A percentile compares a stretch with the other conserved stretches of the same genome.
These are phyloP conservation scores for Spathaspora passalidarum DNA, from an alignment of 805 yeast species.

Conservation along the genomic window DNA sequence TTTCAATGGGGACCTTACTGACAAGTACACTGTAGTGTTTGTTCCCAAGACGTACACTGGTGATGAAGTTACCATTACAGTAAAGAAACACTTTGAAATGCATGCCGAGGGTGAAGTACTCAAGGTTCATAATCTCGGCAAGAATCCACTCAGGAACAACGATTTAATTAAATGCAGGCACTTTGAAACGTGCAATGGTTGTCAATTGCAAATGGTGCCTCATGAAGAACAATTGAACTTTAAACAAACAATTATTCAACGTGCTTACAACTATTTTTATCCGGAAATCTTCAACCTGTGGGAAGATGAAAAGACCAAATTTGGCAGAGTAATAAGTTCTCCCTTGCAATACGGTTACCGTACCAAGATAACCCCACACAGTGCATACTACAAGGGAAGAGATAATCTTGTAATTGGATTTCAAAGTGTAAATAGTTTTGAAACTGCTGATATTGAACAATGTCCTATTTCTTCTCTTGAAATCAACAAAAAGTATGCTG, in stretches of 20 bases:
- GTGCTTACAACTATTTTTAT: conserved; percentile 33
- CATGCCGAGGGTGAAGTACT: conserved; percentile 30
- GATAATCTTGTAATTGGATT: conserved; percentile 25
- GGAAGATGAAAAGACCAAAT: conserved; percentile 4
- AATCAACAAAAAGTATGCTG: conserved; percentile 25
- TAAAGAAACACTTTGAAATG: conserved; percentile 27
- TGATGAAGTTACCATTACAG: conserved; percentile 27
- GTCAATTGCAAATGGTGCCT: conserved; percentile 41
- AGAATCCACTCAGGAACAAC: conserved; percentile 19
- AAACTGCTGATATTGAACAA: conserved; percentile 28
- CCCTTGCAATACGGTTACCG: conserved; percentile 39
- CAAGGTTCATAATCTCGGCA: conserved; percentile 8
- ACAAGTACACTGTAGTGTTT: conserved; percentile 21
- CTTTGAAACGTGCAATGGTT: conserved; percentile 38
- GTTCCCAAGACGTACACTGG: conserved; percentile 41
- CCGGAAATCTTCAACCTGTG: conserved; percentile 19
- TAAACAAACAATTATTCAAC: conserved; percentile 26
- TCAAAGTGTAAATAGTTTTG: conserved; percentile 20
- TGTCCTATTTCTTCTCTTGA: conserved; percentile 36
- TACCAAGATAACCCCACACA: conserved; percentile 42
- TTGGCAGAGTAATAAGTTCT: conserved; percentile 30
- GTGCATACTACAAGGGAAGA: conserved; percentile 6
- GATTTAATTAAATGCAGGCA: conserved; percentile 28
- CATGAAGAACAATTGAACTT: conserved; percentile 36
- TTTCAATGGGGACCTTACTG: not conserved